Evolutionary conservation across 2,329 filamentous ascomycete genomes (phyloP), one percentile per base, ranked within the genome.

Genomic region (Penicillium nordicum): DNA sequence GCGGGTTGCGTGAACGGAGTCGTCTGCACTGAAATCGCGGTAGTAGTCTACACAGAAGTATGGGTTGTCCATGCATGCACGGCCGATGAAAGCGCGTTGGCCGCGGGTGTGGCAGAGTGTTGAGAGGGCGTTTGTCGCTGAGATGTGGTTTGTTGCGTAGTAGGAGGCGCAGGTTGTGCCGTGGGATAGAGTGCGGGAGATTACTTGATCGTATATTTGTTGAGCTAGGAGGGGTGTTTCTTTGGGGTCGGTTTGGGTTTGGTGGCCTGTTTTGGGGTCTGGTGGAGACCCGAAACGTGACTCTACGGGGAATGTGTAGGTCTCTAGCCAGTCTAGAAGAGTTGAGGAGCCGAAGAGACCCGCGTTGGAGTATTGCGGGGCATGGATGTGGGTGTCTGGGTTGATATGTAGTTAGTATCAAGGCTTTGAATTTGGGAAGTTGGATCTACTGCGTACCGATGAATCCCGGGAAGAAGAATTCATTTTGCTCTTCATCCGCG

Each of bases 151-250:
- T 27, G 94, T 97, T 57, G 93, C 93, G 73, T 89, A 97, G 80
- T 97, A 97, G n/a, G 90, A 85, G 6, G 92, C 92, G 11, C 90
- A 94, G 0, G 94, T 99, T 10, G 94, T 99, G 60, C 94, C 94
- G 70, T 97, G 86, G 23, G 90, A 83, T 11, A 99, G 83, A 0
- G 92, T 96, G 45, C 90, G 86, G 30, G 85, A 80, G 61, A 99
- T 84, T 61, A 90, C 88, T 56, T 88, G 87, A 25, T 82, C 82
- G 76, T 97, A 99, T 59, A 95, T 86, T 36, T 61, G 62, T 30
- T 66, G 64, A 10, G 68, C 71, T 25, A 57, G 64, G 23, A 57
- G 61, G 1, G 69, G 69, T 16, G 69, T 67, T 23, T 63, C 54
- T 18, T 58, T 53, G 40, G 70, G 57, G 40, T 63, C 43, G 5